phyloP scores from a whole-genome alignment of 345 rosid genomes.

The Dovyalis caffra region DNA sequence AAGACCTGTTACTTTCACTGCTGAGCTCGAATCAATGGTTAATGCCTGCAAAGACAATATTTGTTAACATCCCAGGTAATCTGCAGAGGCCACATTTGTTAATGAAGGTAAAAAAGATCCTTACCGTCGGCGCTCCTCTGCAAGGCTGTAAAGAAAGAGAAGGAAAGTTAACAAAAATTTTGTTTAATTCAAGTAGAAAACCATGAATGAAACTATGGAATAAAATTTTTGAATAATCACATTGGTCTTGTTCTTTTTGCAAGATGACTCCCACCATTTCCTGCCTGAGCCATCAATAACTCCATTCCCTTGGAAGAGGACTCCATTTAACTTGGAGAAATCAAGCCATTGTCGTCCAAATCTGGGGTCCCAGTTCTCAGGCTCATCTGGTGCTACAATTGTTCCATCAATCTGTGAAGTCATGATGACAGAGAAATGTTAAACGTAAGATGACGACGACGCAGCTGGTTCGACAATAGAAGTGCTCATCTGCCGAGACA shows the following conservation, averaged over 20 bases:
- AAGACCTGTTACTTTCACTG: slow-evolving; percentile 64
- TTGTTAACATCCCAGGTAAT: slow-evolving; percentile 18
- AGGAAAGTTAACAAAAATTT: slow-evolving; percentile 21
- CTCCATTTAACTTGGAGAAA: slow-evolving; percentile 72
- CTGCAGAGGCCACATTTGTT: neutral
- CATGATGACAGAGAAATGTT: slow-evolving; percentile 2
- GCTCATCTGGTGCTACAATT: slow-evolving; percentile 88
- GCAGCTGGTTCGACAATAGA: neutral
- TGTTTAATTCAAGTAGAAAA: neutral
- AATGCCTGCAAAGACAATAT: slow-evolving; percentile 57
- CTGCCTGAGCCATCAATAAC: slow-evolving; percentile 95
- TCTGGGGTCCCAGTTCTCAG: slow-evolving; percentile 78
- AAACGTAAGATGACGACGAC: neutral
- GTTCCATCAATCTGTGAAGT: slow-evolving; percentile 83
- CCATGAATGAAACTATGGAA: slow-evolving; percentile 4
- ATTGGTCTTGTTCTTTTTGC: slow-evolving; percentile 80
- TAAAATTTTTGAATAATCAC: slow-evolving; percentile 40
- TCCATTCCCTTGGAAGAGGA: slow-evolving; percentile 78
- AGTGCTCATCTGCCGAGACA: neutral
- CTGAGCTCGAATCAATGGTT: slow-evolving; percentile 88
- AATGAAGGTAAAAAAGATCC: slow-evolving; percentile 22
- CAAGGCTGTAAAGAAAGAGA: slow-evolving; percentile 69
- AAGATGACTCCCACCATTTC: slow-evolving; percentile 98
- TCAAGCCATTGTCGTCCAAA: slow-evolving; percentile 75
- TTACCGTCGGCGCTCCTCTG: slow-evolving; percentile 83